Evolutionary conservation across 106 monocot genomes (phyloP).

Genomic region (Gastrodia elata): DNA sequence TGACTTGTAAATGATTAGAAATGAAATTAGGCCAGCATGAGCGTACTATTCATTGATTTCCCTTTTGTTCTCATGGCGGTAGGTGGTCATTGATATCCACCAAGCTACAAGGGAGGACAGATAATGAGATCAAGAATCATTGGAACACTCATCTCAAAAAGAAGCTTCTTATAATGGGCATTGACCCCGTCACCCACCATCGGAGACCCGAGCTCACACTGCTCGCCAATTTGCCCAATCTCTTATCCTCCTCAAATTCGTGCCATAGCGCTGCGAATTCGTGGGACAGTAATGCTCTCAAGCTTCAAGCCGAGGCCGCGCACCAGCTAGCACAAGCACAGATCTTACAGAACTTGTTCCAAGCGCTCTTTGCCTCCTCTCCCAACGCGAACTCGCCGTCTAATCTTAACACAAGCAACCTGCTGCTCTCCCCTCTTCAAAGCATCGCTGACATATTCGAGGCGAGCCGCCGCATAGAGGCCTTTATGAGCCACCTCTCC

Average conservation of each 20-base stretch:
- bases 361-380: neutral
- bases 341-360: conserved; percentile 3
- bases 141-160: conserved; percentile 12
- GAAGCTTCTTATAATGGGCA: conserved; percentile 1
- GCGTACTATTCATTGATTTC: neutral
- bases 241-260: neutral
- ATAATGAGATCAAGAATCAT: conserved; percentile 10
- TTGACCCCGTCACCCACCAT: conserved; percentile 6
- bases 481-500: neutral
- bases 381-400: neutral
- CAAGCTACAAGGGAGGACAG: conserved; percentile 5
- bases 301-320: neutral
- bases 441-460: neutral
- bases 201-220: conserved; percentile 1
- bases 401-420: neutral
- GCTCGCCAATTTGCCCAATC: conserved; percentile 5
- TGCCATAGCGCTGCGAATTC: neutral
- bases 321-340: neutral
- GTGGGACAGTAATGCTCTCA: neutral
- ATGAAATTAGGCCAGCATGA: neutral
- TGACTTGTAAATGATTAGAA: neutral
- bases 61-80: neutral
- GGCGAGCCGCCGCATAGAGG: neutral
- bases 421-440: neutral
- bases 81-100: conserved; percentile 8